Evolutionary conservation across 2,329 filamentous ascomycete genomes (phyloP).

Genomic region (Apiospora koreana): DNA sequence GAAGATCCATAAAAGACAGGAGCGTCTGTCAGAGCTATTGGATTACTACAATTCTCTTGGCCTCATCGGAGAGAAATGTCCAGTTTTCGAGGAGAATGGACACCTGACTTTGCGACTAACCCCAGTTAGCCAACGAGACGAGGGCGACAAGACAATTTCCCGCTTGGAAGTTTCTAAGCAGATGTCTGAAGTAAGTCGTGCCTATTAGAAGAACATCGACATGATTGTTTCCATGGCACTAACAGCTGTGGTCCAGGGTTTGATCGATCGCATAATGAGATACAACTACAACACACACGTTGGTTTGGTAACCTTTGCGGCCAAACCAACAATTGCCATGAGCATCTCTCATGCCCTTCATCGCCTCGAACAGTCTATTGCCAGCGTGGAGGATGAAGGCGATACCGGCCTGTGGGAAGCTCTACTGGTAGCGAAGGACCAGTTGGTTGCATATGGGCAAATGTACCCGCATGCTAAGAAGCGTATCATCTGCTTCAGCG

Average conservation of each 20-base stretch:
- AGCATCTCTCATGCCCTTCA: neutral
- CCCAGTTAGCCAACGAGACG: accelerated
- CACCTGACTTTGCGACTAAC: no score
- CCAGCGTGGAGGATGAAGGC: neutral
- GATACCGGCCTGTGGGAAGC: neutral
- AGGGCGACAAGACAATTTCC: neutral
- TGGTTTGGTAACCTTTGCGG: neutral
- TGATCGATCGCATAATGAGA: neutral
- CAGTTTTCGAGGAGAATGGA: neutral
- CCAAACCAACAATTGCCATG: neutral
- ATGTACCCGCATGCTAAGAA: neutral
- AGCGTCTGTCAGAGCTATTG: neutral
- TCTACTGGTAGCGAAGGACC: neutral
- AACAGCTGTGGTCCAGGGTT: neutral
- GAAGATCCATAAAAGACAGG: neutral
- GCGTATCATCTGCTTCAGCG: neutral
- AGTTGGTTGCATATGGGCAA: neutral
- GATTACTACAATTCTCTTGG: neutral
- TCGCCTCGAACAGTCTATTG: neutral
- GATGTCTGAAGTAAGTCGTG: neutral
- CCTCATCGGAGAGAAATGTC: neutral
- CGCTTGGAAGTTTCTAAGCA: neutral
- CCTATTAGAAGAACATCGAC: neutral
- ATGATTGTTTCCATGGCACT: no score
- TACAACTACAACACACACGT: neutral